These are phyloP conservation scores for Crithidia fasciculata DNA, from an alignment of 208 protist species.

Conservation along the genomic window DNA sequence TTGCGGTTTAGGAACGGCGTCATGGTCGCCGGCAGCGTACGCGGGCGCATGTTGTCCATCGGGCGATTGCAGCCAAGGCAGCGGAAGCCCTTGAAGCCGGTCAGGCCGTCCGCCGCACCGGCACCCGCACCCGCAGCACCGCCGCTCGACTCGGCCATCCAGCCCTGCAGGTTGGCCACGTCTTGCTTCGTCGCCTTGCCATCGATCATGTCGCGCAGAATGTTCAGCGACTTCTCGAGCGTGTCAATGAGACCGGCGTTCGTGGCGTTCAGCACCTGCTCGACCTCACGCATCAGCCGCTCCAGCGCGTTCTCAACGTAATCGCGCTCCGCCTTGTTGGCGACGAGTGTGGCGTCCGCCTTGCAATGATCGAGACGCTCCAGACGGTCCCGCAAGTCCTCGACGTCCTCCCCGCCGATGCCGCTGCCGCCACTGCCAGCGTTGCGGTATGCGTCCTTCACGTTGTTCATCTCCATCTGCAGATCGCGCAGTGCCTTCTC, in stretches of 20 bases:
- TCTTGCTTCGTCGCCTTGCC: constrained; percentile 89
- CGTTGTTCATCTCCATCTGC: constrained; percentile 61
- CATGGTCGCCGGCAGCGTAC: constrained; percentile 59
- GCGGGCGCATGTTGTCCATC: constrained; percentile 82
- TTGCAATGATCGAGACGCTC: constrained; percentile 87
- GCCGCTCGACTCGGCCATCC: constrained; percentile 50
- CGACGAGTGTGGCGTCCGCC: constrained; percentile 86
- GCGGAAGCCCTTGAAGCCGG: constrained; percentile 88
- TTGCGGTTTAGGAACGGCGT: constrained; percentile 77
- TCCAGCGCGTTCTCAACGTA: constrained; percentile 93
- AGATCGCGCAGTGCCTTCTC: constrained; percentile 66
- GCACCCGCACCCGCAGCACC: constrained; percentile 17
- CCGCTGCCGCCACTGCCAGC: constrained; percentile 18
- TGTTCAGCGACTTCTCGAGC: constrained; percentile 89
- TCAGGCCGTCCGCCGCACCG: constrained; percentile 69
- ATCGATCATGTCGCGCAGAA: constrained; percentile 92
- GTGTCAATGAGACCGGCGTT: constrained; percentile 93
- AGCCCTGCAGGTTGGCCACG: constrained; percentile 72
- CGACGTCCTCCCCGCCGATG: constrained; percentile 47
- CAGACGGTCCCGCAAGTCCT: constrained; percentile 59
- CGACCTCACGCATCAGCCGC: constrained; percentile 91
- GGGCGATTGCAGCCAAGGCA: constrained; percentile 88
- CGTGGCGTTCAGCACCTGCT: constrained; percentile 91
- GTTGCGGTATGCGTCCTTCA: constrained; percentile 39
- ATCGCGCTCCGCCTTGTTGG: constrained; percentile 92